These are phyloP conservation scores for Massospora cicadina DNA, from an alignment of 371 early-diverging fungal species.

Conservation along the genomic window DNA sequence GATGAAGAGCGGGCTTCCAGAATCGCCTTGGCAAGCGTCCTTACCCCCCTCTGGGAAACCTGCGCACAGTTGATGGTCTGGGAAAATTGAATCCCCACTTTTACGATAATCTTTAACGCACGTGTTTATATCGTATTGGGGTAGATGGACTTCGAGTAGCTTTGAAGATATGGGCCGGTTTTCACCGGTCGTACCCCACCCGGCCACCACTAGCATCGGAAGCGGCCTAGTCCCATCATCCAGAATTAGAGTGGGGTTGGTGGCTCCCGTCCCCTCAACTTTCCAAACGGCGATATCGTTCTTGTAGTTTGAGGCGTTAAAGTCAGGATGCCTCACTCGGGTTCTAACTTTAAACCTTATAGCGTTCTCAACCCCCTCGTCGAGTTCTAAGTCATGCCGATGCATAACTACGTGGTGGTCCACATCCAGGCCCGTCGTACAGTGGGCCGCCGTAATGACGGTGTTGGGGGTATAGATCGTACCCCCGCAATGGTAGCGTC, in stretches of 20 bases:
- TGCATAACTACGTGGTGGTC: not conserved
- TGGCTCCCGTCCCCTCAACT: not conserved
- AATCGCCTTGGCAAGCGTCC: slow-evolving; percentile 4
- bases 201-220: not conserved
- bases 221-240: not conserved
- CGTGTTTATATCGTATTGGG: not conserved
- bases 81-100: not conserved
- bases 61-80: not conserved
- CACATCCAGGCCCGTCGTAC: not conserved
- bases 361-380: not conserved
- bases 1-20: slow-evolving; percentile 2
- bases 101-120: not conserved
- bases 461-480: not conserved
- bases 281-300: slow-evolving; percentile 9
- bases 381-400: not conserved
- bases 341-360: not conserved
- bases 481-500: slow-evolving; percentile 4
- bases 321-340: not conserved
- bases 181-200: slow-evolving; percentile 1
- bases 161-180: not conserved
- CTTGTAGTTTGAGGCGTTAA: not conserved
- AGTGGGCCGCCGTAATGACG: slow-evolving; percentile 11
- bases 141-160: slow-evolving; percentile 1
- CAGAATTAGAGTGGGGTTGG: not conserved
- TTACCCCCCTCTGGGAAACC: slow-evolving; percentile 1